These are phyloP conservation scores for Diplogelasinospora grovesii DNA, from an alignment of 495 filamentous ascomycete genomes.

Conservation along the genomic window DNA sequence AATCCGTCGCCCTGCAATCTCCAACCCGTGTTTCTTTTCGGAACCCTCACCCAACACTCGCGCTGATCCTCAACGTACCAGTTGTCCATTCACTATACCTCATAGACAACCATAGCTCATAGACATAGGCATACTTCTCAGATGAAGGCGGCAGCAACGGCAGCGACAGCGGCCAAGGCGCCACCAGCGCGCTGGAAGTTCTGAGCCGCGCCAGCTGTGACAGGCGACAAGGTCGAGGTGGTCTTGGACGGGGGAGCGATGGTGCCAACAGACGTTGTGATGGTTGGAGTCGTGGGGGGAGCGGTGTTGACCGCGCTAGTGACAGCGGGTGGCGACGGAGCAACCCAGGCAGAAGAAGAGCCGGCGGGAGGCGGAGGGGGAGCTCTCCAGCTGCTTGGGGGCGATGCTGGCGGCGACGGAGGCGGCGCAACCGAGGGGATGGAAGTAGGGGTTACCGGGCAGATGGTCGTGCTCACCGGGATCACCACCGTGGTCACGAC, in stretches of 20 bases:
- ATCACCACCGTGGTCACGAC: slow-evolving; percentile 31
- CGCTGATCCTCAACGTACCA: too few species aligned
- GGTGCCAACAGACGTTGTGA: slow-evolving; percentile 13
- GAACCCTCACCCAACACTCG: too few species aligned
- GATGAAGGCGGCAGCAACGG: slow-evolving; percentile 26
- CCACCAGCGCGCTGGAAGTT: slow-evolving; percentile 25
- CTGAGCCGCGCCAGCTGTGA: slow-evolving; percentile 26
- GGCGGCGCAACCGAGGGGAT: slow-evolving; percentile 7
- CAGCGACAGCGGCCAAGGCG: slow-evolving; percentile 27
- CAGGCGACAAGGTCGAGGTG: slow-evolving; percentile 9
- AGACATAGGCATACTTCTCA: too few species aligned
- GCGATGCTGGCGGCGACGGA: slow-evolving; percentile 8
- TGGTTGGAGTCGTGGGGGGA: slow-evolving; percentile 11
- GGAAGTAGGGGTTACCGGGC: slow-evolving; percentile 22
- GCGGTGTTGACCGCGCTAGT: slow-evolving; percentile 9
- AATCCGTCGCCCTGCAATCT: too few species aligned
- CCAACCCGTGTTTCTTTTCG: too few species aligned
- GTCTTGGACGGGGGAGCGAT: slow-evolving; percentile 8
- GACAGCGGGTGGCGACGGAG: slow-evolving; percentile 9
- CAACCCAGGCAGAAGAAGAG: neutral
- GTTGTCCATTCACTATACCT: too few species aligned
- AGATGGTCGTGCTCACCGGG: slow-evolving; percentile 29
- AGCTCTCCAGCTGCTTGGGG: slow-evolving; percentile 1
- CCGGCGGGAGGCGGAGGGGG: slow-evolving; percentile 1
- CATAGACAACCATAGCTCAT: too few species aligned